These are phyloP conservation scores for Suillus lakei DNA, from an alignment of 768 basidiomycete species.

Conservation along the genomic window DNA sequence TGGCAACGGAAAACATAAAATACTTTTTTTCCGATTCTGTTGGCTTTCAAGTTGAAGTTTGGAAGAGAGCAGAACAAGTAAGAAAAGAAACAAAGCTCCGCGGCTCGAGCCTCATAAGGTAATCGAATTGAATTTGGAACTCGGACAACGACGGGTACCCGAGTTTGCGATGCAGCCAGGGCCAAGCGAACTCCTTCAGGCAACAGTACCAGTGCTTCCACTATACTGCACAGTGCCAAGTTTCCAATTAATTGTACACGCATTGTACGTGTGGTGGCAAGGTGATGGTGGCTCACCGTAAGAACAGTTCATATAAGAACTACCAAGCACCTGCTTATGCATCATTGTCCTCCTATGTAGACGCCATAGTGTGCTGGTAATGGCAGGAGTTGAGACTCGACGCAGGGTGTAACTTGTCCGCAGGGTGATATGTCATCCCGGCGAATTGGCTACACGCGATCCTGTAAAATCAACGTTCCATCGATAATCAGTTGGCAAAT, in stretches of 20 bases:
- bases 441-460: background rate
- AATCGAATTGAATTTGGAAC: background rate
- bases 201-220: background rate
- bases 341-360: background rate
- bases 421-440: background rate
- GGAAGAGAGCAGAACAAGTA: background rate
- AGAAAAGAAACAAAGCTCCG: background rate
- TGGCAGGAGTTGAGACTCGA: background rate
- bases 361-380: background rate
- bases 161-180: background rate
- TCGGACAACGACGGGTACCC: background rate
- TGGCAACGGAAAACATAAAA: background rate
- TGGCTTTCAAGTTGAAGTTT: background rate
- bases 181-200: background rate
- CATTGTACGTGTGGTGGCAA: slow-evolving; percentile 4
- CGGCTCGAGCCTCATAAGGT: background rate
- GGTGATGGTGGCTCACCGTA: background rate
- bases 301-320: background rate
- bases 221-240: background rate
- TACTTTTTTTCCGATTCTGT: background rate
- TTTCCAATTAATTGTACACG: background rate
- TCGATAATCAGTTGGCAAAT: background rate
- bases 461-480: background rate
- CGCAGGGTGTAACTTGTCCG: background rate
- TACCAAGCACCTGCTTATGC: background rate